These are phyloP conservation scores for Nannochloris sp. DNA, from an alignment of 139 green algal species.

Conservation along the genomic window DNA sequence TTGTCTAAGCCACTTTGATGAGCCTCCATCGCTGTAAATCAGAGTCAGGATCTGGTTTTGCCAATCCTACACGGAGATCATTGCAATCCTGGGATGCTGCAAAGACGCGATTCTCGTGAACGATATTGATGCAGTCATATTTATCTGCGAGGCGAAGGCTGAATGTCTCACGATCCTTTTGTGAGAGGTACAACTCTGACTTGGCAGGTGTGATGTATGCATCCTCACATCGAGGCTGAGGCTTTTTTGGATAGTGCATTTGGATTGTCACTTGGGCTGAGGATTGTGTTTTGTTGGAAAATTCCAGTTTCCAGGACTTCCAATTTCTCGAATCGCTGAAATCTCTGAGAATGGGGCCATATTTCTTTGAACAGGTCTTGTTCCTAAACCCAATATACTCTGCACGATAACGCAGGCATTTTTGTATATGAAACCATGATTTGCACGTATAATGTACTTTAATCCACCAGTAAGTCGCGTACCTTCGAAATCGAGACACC, in stretches of 20 bases:
- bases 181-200: background rate
- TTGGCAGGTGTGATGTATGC: background rate
- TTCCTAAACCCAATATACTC: background rate
- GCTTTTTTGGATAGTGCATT: background rate
- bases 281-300: background rate
- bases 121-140: too few species aligned
- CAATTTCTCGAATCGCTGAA: background rate
- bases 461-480: background rate
- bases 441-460: background rate
- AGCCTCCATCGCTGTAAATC: too few species aligned
- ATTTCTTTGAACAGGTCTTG: background rate
- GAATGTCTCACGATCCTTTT: background rate
- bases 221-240: background rate
- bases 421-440: background rate
- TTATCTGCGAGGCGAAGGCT: too few species aligned
- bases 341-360: background rate
- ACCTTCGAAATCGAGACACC: constrained; percentile 2
- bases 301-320: background rate
- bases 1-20: too few species aligned
- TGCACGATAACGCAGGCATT: background rate
- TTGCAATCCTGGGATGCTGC: too few species aligned
- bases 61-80: too few species aligned
- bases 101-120: too few species aligned
- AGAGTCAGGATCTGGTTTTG: too few species aligned
- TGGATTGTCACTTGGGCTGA: background rate